Evolutionary conservation across 2,329 filamentous ascomycete species (phyloP), one percentile per base, ranked within the genome.

Genomic region (Penicillium sp.): DNA sequence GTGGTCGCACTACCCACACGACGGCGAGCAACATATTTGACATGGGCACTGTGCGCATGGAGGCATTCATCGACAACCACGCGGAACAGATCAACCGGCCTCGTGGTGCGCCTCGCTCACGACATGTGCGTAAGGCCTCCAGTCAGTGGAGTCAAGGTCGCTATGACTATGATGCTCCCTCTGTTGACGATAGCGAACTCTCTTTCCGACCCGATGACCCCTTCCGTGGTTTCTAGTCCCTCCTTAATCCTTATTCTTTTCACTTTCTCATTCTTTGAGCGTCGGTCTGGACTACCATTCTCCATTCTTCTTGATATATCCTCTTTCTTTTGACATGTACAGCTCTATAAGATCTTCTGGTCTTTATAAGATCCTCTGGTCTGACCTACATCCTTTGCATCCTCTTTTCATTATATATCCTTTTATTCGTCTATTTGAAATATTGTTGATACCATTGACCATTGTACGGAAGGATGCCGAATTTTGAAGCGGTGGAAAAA

Each of bases 1-100:
- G 79, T 62, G 79, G 74, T 2, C 77, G 65, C 9, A 57, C 78
- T 2, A 71, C 84, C 61, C 73, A 78, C 65, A 70, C 78, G 47
- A 65, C 72, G 61, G 78, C 69, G 51, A 74, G 74, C 55, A 83
- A 84, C 72, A 93, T 95, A 77, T 95, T 95, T 69, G 92, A 96
- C 66, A 90, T 96, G 56, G 92, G 93, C 1, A 98, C 93, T 2
- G 87, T 98, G 47, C 87, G 95, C 27, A 98, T 99, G 93, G 93
- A 98, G 74, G 95, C 95, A 0, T 99, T 98, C 73, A 96, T 99
- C 64, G 84, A 87, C 62, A 77, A 78, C 33, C 71, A 73, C 11
- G 70, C 64, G 1, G 63, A 66, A 11, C 57, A 75, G 26, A 63
- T 69, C 10, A 66, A 67, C 51, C 71, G 71, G 29, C 59, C 68